phyloP scores from a whole-genome alignment of 331 rosid species.

The Malus hybrid region DNA sequence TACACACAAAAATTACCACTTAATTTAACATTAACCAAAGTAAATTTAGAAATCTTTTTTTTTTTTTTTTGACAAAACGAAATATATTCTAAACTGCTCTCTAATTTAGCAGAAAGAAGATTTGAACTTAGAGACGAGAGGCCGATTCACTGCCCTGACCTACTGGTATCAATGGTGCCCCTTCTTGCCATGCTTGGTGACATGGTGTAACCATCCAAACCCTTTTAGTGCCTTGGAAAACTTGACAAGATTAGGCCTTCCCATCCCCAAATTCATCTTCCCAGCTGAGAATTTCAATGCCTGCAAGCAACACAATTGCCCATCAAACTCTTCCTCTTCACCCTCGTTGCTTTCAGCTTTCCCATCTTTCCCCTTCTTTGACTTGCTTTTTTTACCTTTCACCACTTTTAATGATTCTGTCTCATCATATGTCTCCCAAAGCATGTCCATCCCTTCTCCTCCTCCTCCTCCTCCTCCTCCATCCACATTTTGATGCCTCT shows the following conservation, averaged over 20 bases:
- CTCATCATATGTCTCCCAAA: constrained; percentile 94
- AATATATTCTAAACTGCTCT: no score
- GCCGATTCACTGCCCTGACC: no score
- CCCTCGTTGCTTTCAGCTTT: constrained; percentile 5
- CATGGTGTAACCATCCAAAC: constrained; percentile 78
- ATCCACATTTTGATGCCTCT: constrained; percentile 41
- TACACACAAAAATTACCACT: neutral
- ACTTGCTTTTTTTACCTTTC: constrained; percentile 26
- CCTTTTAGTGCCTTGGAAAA: constrained; percentile 80
- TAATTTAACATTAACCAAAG: neutral
- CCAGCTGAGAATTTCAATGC: constrained; percentile 87
- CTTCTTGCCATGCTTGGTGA: constrained; percentile 56
- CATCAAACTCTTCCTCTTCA: constrained; percentile 37
- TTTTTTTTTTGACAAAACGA: no score
- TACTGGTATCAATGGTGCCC: constrained; percentile 25
- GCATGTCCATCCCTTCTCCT: constrained; percentile 80
- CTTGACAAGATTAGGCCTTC: constrained; percentile 70
- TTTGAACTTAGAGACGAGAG: no score
- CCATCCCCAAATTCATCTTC: constrained; percentile 88
- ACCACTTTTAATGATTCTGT: constrained; percentile 30
- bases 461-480: constrained; percentile 61
- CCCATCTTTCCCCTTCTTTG: constrained; percentile 44
- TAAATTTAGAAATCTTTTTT: neutral
- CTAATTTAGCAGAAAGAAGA: no score
- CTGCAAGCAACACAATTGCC: constrained; percentile 69